Evolutionary conservation across 768 basidiomycete genomes (phyloP).

Genomic region (Asterophora lycoperdoides): DNA sequence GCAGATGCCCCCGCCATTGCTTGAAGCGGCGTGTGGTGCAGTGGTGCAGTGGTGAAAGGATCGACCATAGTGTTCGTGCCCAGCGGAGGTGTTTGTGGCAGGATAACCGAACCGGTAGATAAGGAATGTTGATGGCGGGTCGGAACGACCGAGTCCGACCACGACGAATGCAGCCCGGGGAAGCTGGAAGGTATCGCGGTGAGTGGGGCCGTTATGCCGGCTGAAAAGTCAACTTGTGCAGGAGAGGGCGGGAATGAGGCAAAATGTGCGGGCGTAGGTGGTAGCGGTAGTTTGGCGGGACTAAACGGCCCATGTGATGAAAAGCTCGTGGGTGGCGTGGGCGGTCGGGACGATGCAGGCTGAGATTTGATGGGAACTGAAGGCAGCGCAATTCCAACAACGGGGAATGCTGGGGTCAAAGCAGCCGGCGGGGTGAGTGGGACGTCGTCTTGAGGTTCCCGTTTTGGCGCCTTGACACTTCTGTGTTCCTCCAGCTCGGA

Average conservation of each 20-base stretch:
- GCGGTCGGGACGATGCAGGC: slow-evolving; percentile 33
- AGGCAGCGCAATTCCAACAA: slow-evolving; percentile 13
- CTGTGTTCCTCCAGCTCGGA: slow-evolving; percentile 41
- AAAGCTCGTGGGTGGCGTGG: slow-evolving; percentile 31
- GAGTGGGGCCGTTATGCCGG: slow-evolving; percentile 15
- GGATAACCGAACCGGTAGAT: slow-evolving; percentile 33
- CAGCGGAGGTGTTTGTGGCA: slow-evolving; percentile 16
- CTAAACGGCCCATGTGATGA: slow-evolving; percentile 26
- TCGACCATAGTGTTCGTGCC: slow-evolving; percentile 14
- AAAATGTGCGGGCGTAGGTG: slow-evolving; percentile 18
- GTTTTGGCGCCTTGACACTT: slow-evolving; percentile 41
- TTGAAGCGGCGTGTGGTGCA: slow-evolving; percentile 20
- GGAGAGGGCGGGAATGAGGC: slow-evolving; percentile 22
- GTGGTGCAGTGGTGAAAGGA: slow-evolving; percentile 16
- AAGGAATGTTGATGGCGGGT: slow-evolving; percentile 41
- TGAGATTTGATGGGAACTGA: slow-evolving; percentile 15
- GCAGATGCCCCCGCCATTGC: slow-evolving; percentile 12
- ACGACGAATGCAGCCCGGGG: slow-evolving; percentile 30
- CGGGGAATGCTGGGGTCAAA: slow-evolving; percentile 12
- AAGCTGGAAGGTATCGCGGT: slow-evolving; percentile 21
- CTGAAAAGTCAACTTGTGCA: slow-evolving; percentile 18
- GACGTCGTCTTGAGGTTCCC: slow-evolving; percentile 43
- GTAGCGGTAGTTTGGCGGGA: slow-evolving; percentile 23
- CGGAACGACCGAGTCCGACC: slow-evolving; percentile 36
- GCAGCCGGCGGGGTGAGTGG: slow-evolving; percentile 23